Base-by-base conservation (phyloP, 2,329 filamentous ascomycete species). In the Alternaria angustiovoidea region DNA sequence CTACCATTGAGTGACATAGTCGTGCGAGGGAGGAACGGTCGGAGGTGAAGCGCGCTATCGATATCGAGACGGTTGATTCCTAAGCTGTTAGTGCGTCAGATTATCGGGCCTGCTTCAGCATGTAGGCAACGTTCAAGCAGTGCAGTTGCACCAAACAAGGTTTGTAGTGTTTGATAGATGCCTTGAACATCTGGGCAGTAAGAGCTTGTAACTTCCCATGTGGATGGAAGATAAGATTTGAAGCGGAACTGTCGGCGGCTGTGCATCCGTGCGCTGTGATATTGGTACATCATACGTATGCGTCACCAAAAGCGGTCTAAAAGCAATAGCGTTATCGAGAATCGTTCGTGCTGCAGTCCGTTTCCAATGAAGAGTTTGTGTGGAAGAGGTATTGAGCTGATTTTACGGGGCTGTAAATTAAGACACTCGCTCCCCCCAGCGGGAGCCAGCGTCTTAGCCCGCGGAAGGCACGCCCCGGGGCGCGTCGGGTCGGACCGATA, bases 381-480 rank as follows among this genome's bases (percentile, higher is more conserved):
- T 11, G 18, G 30, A n/a, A 9, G 30, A 34, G 14, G 9, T 18
- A 24, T 36, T 12, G 14, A 48, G 7, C 8, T 48, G 30, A 20
- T 6, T 28, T 24, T 48, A 22, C 12, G 20, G 20, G 22, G 24
- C 14, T n/a, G 32, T 49, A 26, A 8, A 36, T n/a, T 26, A 14
- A 49, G 46, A 24, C 22, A 14, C 14, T 20, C 46, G 46, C n/a
- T 34, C 36, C 30, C 24, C 24, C 32, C 20, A 38, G 32, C 46
- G 46, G 46, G 32, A 49, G 30, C 32, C 46, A 49, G 46, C 49
- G 51, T 46, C 44, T 39, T 42, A 54, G 52, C 54, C 46, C 39
- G 44, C 57, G 57, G 57, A 43, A 59, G 57, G 57, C 34, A 59
- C 57, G 57, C 44, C 28, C 57, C 57, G 57, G 48, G 16, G 30